Conservation (phyloP, 2,329 filamentous ascomycete species). For the Sporothrix pseudoabietina region DNA sequence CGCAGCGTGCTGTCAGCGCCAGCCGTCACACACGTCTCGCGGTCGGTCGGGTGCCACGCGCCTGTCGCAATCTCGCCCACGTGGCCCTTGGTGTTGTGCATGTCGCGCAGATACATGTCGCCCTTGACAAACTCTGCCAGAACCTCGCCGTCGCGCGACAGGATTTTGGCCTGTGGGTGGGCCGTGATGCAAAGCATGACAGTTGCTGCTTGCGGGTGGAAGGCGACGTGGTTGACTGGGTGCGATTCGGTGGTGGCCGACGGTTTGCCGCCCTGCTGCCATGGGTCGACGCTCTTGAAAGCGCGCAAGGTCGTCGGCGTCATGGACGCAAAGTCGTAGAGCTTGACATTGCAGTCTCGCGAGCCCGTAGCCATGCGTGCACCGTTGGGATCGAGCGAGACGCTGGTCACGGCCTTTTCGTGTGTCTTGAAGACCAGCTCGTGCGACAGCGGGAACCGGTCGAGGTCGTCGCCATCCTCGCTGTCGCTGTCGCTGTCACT, state of each 20-base stretch:
- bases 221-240: slow-evolving; percentile 81
- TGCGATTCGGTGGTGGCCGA: slow-evolving; percentile 78
- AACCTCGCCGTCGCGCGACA: slow-evolving; percentile 85
- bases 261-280: slow-evolving; percentile 59
- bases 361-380: slow-evolving; percentile 86
- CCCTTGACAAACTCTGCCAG: slow-evolving; percentile 91
- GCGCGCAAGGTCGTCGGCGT: slow-evolving; percentile 91
- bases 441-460: slow-evolving; percentile 90
- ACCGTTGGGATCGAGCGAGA: slow-evolving; percentile 82
- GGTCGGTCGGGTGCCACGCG: slow-evolving; percentile 86
- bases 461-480: slow-evolving; percentile 70
- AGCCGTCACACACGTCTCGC: slow-evolving; percentile 83
- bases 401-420: slow-evolving; percentile 79
- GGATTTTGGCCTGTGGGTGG: slow-evolving; percentile 84
- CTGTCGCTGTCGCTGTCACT: slow-evolving; percentile 42
- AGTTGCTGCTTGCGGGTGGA: slow-evolving; percentile 78
- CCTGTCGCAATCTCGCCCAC: slow-evolving; percentile 88
- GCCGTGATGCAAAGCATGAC: slow-evolving; percentile 86
- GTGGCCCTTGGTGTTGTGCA: slow-evolving; percentile 97
- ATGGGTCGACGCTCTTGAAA: slow-evolving; percentile 90
- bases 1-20: slow-evolving; percentile 93
- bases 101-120: slow-evolving; percentile 96
- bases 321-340: slow-evolving; percentile 95
- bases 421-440: slow-evolving; percentile 93
- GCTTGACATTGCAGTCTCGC: slow-evolving; percentile 84